Percentiles rank a stretch among this genome's conserved stretches.
Conservation (phyloP, 208 protist species). For the Leishmania tropica region DNA sequence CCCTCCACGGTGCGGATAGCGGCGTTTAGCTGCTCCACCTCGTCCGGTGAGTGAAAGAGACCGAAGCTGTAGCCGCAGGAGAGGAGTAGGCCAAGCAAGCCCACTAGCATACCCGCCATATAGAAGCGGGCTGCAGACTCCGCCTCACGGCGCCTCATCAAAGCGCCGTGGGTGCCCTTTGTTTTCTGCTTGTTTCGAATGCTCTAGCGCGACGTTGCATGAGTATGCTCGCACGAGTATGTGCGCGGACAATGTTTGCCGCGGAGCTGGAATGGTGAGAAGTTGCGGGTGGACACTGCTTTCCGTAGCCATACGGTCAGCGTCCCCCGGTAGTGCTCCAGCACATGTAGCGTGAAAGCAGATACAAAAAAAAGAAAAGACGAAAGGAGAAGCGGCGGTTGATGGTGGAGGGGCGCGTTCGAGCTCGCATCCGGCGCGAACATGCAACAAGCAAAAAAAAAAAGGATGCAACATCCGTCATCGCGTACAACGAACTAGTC, state of each 20-base stretch:
- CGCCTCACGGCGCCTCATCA: constrained; percentile 5
- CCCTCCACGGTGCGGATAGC: constrained; percentile 29
- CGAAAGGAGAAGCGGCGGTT: neutral
- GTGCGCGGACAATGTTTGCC: neutral
- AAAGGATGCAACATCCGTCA: neutral
- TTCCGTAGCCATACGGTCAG: neutral
- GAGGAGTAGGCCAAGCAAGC: constrained; percentile 11
- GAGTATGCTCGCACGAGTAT: neutral
- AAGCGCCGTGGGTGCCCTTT: neutral
- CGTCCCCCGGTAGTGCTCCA: neutral
- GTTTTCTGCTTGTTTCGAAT: neutral
- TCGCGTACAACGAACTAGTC: neutral
- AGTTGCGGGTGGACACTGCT: neutral
- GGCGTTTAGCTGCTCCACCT: constrained; percentile 18
- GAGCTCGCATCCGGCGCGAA: neutral
- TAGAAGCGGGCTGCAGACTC: constrained; percentile 19
- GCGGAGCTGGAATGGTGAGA: neutral
- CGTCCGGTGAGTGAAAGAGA: neutral
- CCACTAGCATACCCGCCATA: constrained; percentile 19
- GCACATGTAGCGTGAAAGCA: neutral
- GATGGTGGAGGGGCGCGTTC: neutral
- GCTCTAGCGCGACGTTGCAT: neutral
- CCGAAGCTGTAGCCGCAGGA: constrained; percentile 15
- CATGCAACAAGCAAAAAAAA: neutral
- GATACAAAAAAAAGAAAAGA: neutral